Evolutionary conservation across 108 stramenopile species (phyloP).

Genomic region (Cyclotella atomus): DNA sequence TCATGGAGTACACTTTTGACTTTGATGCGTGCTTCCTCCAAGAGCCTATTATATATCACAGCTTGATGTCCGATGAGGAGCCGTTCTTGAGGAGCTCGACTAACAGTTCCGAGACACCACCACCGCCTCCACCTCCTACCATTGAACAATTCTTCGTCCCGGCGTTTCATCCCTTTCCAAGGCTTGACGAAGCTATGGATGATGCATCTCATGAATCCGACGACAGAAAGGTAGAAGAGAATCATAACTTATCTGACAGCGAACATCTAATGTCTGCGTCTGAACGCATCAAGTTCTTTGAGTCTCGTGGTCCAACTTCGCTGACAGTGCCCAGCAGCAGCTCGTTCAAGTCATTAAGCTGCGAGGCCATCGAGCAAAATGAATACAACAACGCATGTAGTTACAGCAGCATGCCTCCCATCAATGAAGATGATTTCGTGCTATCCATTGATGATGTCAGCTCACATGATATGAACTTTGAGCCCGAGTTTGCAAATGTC

Average conservation of each 20-base stretch:
- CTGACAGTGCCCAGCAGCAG: background rate
- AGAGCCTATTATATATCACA: background rate
- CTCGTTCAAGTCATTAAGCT: background rate
- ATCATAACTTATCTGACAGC: background rate
- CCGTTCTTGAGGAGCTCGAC: background rate
- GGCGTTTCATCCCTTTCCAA: background rate
- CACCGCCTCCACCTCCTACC: background rate
- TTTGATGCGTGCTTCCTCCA: background rate
- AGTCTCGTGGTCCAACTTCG: background rate
- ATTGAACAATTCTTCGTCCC: background rate
- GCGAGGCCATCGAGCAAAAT: background rate
- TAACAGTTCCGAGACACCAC: background rate
- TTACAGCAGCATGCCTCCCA: background rate
- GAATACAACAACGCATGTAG: background rate
- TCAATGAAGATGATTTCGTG: background rate
- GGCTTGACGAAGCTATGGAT: background rate
- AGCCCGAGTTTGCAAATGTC: background rate
- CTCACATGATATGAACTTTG: background rate
- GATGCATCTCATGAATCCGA: background rate
- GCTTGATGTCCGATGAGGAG: background rate
- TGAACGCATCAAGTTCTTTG: conserved; percentile 7
- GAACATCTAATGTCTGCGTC: conserved; percentile 7
- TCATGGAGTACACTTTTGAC: too few relatives aligned
- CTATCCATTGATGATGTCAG: background rate
- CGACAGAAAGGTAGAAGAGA: background rate